These are phyloP conservation scores for Magnusiomyces suaveolens DNA, from an alignment of 1,139 yeast genomes.

Conservation along the genomic window DNA sequence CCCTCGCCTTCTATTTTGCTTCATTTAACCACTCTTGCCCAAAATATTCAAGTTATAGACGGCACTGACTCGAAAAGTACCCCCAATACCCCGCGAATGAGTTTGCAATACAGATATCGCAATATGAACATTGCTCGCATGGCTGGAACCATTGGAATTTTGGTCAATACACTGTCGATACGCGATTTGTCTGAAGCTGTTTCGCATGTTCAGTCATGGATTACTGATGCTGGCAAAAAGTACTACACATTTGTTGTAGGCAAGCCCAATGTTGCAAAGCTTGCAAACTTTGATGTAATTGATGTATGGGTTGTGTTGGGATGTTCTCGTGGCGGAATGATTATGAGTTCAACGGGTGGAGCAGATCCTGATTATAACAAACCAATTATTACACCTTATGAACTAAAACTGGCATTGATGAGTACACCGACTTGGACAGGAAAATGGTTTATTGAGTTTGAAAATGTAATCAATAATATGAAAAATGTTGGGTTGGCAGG, in stretches of 20 bases:
- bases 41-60: constrained; percentile 36
- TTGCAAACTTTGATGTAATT: constrained; percentile 86
- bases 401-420: constrained; percentile 66
- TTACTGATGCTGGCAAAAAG: constrained; percentile 73
- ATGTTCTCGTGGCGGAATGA: constrained; percentile 88
- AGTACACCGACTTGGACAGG: constrained; percentile 83
- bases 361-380: constrained; percentile 68
- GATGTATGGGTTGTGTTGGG: constrained; percentile 94
- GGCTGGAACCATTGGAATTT: constrained; percentile 83
- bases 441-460: constrained; percentile 79
- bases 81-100: constrained; percentile 57
- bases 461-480: constrained; percentile 35
- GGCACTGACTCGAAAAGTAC: constrained; percentile 21
- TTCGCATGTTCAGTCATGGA: constrained; percentile 48
- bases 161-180: constrained; percentile 80
- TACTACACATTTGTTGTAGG: constrained; percentile 94
- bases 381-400: constrained; percentile 92
- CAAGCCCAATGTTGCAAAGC: constrained; percentile 94
- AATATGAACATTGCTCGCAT: constrained; percentile 82
- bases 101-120: constrained; percentile 72
- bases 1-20: constrained; percentile 76
- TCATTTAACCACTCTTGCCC: constrained; percentile 62
- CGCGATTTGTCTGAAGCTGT: constrained; percentile 58
- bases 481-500: constrained; percentile 28
- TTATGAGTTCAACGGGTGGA: constrained; percentile 32